Conservation (phyloP, 164 flowering plant species). For the Berberis vulgaris region DNA sequence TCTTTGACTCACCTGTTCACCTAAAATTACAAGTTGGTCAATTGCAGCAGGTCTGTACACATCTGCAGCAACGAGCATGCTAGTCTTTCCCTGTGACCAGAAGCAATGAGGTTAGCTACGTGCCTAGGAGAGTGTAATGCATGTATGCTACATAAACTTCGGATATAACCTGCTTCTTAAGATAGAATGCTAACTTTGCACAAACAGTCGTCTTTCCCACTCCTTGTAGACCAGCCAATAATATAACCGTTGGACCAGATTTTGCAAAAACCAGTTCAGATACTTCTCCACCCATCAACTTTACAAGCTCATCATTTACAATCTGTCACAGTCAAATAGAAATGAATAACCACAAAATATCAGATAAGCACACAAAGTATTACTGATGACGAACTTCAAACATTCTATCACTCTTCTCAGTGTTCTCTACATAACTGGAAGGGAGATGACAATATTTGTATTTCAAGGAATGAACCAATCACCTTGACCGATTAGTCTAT, state of each 20-base stretch:
- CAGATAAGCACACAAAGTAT: too few species aligned
- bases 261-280: slow-evolving; percentile 82
- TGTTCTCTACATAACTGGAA: too few species aligned
- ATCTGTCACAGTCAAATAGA: slow-evolving; percentile 31
- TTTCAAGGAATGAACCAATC: too few species aligned
- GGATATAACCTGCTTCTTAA: slow-evolving; percentile 70
- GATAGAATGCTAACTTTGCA: slow-evolving; percentile 84
- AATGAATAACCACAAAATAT: too few species aligned
- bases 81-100: slow-evolving; percentile 68
- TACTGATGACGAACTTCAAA: too few species aligned
- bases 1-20: slow-evolving; percentile 55
- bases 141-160: too few species aligned
- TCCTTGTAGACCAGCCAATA: slow-evolving; percentile 97
- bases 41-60: slow-evolving; percentile 99
- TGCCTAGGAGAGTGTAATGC: neutral
- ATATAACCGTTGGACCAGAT: slow-evolving; percentile 75
- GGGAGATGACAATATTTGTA: too few species aligned
- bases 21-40: slow-evolving; percentile 88
- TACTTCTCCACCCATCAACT: slow-evolving; percentile 97
- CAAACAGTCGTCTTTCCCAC: slow-evolving; percentile 98
- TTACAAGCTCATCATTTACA: slow-evolving; percentile 85
- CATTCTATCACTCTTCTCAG: too few species aligned
- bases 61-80: slow-evolving; percentile 95
- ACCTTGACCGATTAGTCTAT: too few species aligned
- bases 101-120: slow-evolving; percentile 6